A percentile compares a stretch with the other conserved stretches of the same genome.
Conservation (phyloP, 2,329 filamentous ascomycete species). For the Ascocoryne sarcoides region DNA sequence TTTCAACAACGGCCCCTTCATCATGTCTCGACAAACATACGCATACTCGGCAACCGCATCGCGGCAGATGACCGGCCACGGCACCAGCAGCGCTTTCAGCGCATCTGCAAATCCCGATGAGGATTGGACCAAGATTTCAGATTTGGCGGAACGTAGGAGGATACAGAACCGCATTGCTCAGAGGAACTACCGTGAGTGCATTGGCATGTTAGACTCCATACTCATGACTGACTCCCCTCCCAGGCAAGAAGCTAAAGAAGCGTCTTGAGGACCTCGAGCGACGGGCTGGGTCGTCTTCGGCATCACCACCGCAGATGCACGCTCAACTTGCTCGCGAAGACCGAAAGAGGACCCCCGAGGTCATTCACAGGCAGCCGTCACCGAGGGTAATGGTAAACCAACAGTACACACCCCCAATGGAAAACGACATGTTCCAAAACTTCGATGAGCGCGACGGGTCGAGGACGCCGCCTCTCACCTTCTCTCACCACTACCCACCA, state of each 20-base stretch:
- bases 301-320: conserved; percentile 45
- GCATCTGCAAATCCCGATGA: conserved; percentile 91
- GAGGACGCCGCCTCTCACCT: conserved; percentile 61
- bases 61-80: conserved; percentile 62
- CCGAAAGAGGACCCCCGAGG: conserved; percentile 21
- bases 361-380: conserved; percentile 31
- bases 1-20: conserved; percentile 11
- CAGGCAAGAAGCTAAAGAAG: conserved; percentile 89
- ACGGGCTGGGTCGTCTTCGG: conserved; percentile 56
- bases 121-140: conserved; percentile 98
- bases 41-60: conserved; percentile 24
- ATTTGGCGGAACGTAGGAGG: conserved; percentile 83
- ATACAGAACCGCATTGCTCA: conserved; percentile 98
- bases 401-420: conserved; percentile 51
- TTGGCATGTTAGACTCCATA: conserved; percentile 1
- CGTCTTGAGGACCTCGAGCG: conserved; percentile 78
- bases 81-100: conserved; percentile 90
- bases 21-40: conserved; percentile 27
- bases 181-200: conserved; percentile 82
- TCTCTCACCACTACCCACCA: conserved; percentile 57
- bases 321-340: conserved; percentile 35
- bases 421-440: conserved; percentile 58
- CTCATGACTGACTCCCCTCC: conserved; percentile 1
- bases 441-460: conserved; percentile 57
- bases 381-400: conserved; percentile 40